Evolutionary conservation across 2,329 filamentous ascomycete genomes (phyloP), one percentile per base, ranked within the genome.

Genomic region (Parafenestella ontariensis): DNA sequence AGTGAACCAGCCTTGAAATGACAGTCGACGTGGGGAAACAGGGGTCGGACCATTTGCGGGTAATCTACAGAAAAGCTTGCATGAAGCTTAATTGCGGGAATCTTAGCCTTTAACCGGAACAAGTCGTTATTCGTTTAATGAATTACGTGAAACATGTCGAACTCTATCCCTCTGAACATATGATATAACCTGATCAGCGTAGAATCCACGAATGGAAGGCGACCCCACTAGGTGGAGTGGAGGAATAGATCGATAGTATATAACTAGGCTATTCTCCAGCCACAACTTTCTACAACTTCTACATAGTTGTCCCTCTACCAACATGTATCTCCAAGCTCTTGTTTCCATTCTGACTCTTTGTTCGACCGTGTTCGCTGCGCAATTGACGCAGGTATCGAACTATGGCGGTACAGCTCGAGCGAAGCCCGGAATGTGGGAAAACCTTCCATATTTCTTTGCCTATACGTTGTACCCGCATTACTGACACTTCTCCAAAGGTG

Each of bases 381-480:
- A 67, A 20, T 48, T 71, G 39, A 70, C 60, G 11, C 68, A 72
- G 21, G 54, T 71, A 0, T 42, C 59, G 1, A 68, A 70, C 31
- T 72, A 72, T 56, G 61, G 65, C 13, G 62, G 61, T 36, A 63
- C 46, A 47, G 67, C 68, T 9, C 53, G 48, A 36, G 65, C 67
- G 10, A 71, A 69, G 33, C 66, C 69, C 10, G 61, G 63, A 41
- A 72, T 71, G 69, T 69, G 54, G 9, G 61, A 59, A 46, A 7
- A 13, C 26, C 10, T 24, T 33, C 39, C 17, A 26, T 36, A 10
- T 37, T 17, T 42, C 13, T 46, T 49, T 11, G 39, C 9, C 15
- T 48, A 37, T 15, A 18, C 17, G 2, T 34, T 18, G 31, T 17
- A 50, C 18, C 23, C 33, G 13, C 34, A 39, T 29, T 18, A 33